phyloP scores from a whole-genome alignment of 495 filamentous ascomycete genomes.

The Neurospora sp. region DNA sequence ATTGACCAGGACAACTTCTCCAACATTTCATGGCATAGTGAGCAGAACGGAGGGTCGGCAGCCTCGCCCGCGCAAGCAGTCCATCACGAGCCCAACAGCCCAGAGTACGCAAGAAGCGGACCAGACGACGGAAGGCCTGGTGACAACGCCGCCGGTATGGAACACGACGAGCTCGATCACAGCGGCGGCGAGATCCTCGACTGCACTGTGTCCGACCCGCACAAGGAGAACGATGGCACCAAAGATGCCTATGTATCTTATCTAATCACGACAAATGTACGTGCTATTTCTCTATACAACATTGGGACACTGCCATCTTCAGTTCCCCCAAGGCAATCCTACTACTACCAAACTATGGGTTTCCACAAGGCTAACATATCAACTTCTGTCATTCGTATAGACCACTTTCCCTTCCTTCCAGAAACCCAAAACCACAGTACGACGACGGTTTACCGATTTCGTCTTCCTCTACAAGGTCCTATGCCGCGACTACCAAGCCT shows the following conservation, averaged over 20 bases:
- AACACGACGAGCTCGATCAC: conserved; percentile 46
- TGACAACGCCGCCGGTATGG: conserved; percentile 10
- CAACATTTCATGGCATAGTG: conserved; percentile 39
- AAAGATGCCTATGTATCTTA: conserved; percentile 97
- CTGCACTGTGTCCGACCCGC: conserved; percentile 67
- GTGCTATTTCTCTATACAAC: conserved; percentile 13
- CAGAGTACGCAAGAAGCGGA: conserved; percentile 11
- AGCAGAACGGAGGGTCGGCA: conserved; percentile 16
- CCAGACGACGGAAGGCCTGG: conserved; percentile 13
- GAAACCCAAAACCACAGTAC: conserved; percentile 61
- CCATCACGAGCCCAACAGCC: conserved; percentile 8
- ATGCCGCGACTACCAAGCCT: conserved; percentile 74
- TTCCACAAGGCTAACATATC: conserved; percentile 2
- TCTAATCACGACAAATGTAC: conserved; percentile 78
- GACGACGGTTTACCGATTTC: conserved; percentile 93
- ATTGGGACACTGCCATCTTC: not conserved
- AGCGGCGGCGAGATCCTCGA: conserved; percentile 72
- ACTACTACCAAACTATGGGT: not conserved
- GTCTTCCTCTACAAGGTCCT: conserved; percentile 92
- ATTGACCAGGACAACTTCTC: conserved; percentile 42
- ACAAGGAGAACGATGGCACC: conserved; percentile 93
- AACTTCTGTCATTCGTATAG: conserved; percentile 33
- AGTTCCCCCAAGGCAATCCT: not conserved
- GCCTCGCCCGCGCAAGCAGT: conserved; percentile 1
- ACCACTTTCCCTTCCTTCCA: conserved; percentile 91